Evolutionary conservation across 805 yeast genomes (phyloP), one percentile per base, ranked within the genome.

Genomic region (Komagataella populi): DNA sequence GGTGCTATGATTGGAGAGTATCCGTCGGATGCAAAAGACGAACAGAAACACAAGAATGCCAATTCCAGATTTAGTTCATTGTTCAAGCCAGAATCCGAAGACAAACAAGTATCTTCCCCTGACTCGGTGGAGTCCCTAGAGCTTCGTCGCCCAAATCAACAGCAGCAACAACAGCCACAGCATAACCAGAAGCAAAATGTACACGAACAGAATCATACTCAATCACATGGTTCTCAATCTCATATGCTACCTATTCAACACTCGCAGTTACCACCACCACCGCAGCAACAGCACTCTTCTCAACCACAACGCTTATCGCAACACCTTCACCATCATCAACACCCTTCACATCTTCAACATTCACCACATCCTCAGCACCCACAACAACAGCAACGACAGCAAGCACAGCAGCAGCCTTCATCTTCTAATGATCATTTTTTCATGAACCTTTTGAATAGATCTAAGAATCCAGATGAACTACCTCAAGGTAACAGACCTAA

Each of bases 101-200:
- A 30, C 39, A 30, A 30, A 10, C 39, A 30, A 10, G 39, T 30
- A 12, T 30, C 39, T 8, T 30, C 39, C 4, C 39, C 39, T 7
- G 39, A 30, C 39, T 30, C 39, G 2, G 39, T 30, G 39, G 39
- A 30, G 5, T 30, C 39, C 14, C 39, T n/a, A 8, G 39, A 30
- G 14, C 10, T 30, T 30, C 39, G 39, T 8, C 51, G 36, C n/a
- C 54, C 36, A 18, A 49, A 45, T 22, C 48, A 6, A n/a, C 50
- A 18, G 4, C 56, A 51, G 17, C 53, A 36, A n/a, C 57, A 54
- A 39, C 56, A 53, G 43, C 61, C 53, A 6, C 58, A 52, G 7
- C 58, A 52, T 20, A 55, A 48, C 7, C 54, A 18, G 22, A 51
- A 39, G 14, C 50, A 45, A 23, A 48, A 39, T 17, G 46, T 45